Evolutionary conservation across 176 grass and related monocot genomes (phyloP), one percentile per base, ranked within the genome.

Genomic region (Tillandsia leiboldiana): DNA sequence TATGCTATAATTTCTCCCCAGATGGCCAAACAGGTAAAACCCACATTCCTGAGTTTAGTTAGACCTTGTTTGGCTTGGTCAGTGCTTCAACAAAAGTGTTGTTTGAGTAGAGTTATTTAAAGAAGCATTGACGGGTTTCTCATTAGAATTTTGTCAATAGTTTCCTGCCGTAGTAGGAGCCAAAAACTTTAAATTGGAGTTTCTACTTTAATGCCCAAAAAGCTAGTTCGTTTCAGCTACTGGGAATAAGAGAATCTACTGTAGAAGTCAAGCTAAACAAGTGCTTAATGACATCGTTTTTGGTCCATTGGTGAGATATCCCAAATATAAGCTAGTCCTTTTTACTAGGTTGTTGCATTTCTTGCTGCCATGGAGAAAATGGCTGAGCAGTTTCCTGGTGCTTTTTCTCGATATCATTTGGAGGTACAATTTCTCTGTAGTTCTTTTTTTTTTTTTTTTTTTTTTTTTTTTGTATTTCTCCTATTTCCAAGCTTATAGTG

Each of bases 1-100:
- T 93, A 90, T 75, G 94, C 89, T 50, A 74, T 93, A 51, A 88
- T 99, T 80, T 99, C 89, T 80, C 94, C 94, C 66, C 94, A 97
- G 77, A 97, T 93, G 86, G 86, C 84, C 2, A 97, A 97, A 77
- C 84, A 87, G 69, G 94, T 90, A 73, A 47, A 11, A 42, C 33
- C 33, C 33, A 42, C 7, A 7, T 42, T 42, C 33, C 33, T 42
- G 5, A 42, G 33, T 42, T 42, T 42, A 42, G 13, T 51, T 49
- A 51, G 7, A 64, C 6, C 1, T 57, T 47, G 29, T 61, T 48
- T 59, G 20, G 3, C 8, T 57, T 3, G 48, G 20, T 12, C 3
- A 71, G 50, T 8, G 10, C 17, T 8, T 42, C 4, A 42, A 42
- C 33, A 42, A 0, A 42, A 42, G 33, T 42, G 33, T 4, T 42